Conservation (phyloP, 139 green algal genomes). For the Volvox reticuliferus region DNA sequence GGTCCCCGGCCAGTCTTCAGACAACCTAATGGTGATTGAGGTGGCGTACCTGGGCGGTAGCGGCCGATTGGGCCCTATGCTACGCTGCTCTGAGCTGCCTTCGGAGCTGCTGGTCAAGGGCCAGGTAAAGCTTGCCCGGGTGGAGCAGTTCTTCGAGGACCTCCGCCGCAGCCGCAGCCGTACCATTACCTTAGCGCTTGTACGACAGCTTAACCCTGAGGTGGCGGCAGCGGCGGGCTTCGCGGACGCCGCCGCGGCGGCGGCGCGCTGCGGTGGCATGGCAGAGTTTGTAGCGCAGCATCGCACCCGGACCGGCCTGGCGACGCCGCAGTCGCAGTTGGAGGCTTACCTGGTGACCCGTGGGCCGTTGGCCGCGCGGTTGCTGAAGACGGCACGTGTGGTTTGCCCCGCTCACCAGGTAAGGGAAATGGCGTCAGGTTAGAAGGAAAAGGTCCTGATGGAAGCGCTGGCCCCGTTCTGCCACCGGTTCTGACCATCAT, state of each 20-base stretch:
- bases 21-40: background rate
- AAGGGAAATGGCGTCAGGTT: background rate
- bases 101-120: slow-evolving; percentile 65
- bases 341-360: slow-evolving; percentile 65
- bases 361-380: slow-evolving; percentile 53
- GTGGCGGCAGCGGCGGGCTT: slow-evolving; percentile 10
- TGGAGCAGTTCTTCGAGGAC: slow-evolving; percentile 73
- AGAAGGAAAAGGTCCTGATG: too few species aligned
- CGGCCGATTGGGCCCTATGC: slow-evolving; percentile 50
- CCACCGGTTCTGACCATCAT: too few species aligned
- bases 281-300: background rate
- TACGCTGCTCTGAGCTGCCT: slow-evolving; percentile 25
- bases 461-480: too few species aligned
- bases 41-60: slow-evolving; percentile 56
- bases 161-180: slow-evolving; percentile 66
- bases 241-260: background rate
- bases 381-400: slow-evolving; percentile 60
- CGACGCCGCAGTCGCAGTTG: slow-evolving; percentile 44
- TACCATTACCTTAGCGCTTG: slow-evolving; percentile 64
- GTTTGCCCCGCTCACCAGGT: slow-evolving; percentile 40
- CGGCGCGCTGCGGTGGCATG: background rate
- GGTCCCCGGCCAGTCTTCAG: background rate
- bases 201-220: background rate
- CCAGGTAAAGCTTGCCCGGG: slow-evolving; percentile 62
- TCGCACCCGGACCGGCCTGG: slow-evolving; percentile 49